Conservation (phyloP, 1,139 yeast genomes). For the Zygosaccharomyces sapae region DNA sequence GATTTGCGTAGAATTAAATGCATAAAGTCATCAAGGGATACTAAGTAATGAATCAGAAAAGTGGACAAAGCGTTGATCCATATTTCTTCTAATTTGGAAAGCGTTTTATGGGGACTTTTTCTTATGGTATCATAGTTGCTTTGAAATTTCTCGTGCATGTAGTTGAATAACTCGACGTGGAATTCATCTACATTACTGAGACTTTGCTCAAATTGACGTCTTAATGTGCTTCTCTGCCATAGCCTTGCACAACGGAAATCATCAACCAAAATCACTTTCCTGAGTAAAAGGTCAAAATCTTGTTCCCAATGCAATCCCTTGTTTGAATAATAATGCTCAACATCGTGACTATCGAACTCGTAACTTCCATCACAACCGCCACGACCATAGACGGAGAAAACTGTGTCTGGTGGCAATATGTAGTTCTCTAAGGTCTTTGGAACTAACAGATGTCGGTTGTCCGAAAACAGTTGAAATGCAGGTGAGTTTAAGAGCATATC, state of each 20-base stretch:
- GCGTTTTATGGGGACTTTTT: neutral
- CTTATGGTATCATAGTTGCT: conserved; percentile 8
- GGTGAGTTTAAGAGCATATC: neutral
- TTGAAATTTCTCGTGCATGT: conserved; percentile 7
- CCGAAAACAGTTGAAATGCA: conserved; percentile 5
- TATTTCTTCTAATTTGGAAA: neutral
- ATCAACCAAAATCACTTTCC: conserved; percentile 6
- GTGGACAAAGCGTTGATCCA: conserved; percentile 9
- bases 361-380: neutral
- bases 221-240: neutral
- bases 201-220: conserved; percentile 5
- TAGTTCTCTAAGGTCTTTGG: conserved; percentile 6
- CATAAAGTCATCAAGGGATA: conserved; percentile 7
- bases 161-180: conserved; percentile 7
- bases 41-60: conserved; percentile 7
- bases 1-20: conserved; percentile 7
- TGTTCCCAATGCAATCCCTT: conserved; percentile 1
- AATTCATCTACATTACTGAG: conserved; percentile 5
- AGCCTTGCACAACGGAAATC: neutral
- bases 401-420: neutral
- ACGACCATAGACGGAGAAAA: neutral
- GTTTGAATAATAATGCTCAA: neutral
- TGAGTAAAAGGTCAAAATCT: conserved; percentile 9
- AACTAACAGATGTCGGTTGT: conserved; percentile 3
- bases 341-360: neutral